phyloP scores from a whole-genome alignment of 2,329 filamentous ascomycete species.

The Verticillium longisporum region DNA sequence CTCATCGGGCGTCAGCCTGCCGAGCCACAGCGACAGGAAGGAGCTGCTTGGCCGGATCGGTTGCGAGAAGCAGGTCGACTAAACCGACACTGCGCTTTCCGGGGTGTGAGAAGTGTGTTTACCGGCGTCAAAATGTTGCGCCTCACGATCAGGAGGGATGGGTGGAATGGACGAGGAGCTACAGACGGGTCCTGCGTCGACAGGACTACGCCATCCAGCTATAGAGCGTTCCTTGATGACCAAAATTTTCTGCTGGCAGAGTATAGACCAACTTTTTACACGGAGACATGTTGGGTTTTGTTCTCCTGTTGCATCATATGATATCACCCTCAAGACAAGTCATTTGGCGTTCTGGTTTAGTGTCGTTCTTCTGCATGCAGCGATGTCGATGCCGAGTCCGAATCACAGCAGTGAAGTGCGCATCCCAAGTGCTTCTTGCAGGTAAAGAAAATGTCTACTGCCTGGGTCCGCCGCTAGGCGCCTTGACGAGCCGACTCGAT shows the following conservation, averaged over 20 bases:
- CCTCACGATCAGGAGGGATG: neutral
- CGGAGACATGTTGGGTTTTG: neutral
- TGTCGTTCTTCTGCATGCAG: neutral
- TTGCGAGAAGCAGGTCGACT: slow-evolving; percentile 68
- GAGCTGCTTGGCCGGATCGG: slow-evolving; percentile 76
- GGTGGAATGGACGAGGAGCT: neutral
- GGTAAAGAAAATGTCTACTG: too few species aligned
- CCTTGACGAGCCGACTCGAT: slow-evolving; percentile 22
- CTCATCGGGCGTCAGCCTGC: slow-evolving; percentile 56
- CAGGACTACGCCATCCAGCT: neutral
- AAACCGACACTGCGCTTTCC: neutral
- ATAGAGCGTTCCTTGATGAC: neutral
- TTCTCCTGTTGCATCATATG: neutral
- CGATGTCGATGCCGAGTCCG: too few species aligned
- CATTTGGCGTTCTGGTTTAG: neutral
- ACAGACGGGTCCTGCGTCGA: neutral
- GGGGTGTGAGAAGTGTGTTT: neutral
- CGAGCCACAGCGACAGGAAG: slow-evolving; percentile 69
- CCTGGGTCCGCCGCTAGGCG: too few species aligned
- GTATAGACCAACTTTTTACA: neutral
- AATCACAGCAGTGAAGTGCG: too few species aligned
- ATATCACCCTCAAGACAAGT: neutral
- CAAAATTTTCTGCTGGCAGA: neutral
- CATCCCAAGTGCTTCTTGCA: too few species aligned
- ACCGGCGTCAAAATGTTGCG: neutral